These are phyloP conservation scores for Globisporangium cederbergense DNA, from an alignment of 352 stramenopile genomes.

Conservation along the genomic window DNA sequence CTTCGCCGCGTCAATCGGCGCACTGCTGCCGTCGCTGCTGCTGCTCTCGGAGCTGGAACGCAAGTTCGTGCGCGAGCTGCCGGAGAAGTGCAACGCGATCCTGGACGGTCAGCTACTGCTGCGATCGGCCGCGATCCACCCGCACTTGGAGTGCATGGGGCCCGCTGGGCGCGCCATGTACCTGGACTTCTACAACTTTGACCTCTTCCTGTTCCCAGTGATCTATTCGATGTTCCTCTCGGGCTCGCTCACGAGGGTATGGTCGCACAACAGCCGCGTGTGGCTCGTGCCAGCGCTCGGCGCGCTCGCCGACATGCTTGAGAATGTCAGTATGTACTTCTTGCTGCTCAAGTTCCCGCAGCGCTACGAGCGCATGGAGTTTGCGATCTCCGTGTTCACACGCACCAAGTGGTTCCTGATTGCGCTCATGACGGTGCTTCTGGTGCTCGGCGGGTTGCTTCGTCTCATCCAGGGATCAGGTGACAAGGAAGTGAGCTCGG, in stretches of 20 bases:
- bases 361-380: constrained; percentile 24
- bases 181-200: constrained; percentile 40
- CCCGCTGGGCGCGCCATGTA: constrained; percentile 29
- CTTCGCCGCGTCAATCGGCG: constrained; percentile 29
- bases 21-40: constrained; percentile 36
- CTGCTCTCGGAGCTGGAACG: constrained; percentile 29
- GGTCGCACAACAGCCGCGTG: constrained; percentile 20
- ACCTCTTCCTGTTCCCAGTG: constrained; percentile 46
- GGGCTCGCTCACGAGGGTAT: constrained; percentile 28
- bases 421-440: constrained; percentile 18
- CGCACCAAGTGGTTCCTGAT: constrained; percentile 36
- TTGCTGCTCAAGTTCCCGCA: constrained; percentile 36
- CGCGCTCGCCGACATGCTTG: constrained; percentile 31
- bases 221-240: constrained; percentile 35
- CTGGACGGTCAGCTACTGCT: constrained; percentile 39
- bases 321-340: constrained; percentile 43
- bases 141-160: constrained; percentile 39
- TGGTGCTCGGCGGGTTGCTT: constrained; percentile 19
- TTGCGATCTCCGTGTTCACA: constrained; percentile 27
- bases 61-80: constrained; percentile 30
- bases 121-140: constrained; percentile 20
- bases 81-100: constrained; percentile 30
- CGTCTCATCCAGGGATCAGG: neutral
- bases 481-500: neutral
- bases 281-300: constrained; percentile 26